Evolutionary conservation across 352 stramenopile species (phyloP).

Genomic region (Pythium phragmitis): DNA sequence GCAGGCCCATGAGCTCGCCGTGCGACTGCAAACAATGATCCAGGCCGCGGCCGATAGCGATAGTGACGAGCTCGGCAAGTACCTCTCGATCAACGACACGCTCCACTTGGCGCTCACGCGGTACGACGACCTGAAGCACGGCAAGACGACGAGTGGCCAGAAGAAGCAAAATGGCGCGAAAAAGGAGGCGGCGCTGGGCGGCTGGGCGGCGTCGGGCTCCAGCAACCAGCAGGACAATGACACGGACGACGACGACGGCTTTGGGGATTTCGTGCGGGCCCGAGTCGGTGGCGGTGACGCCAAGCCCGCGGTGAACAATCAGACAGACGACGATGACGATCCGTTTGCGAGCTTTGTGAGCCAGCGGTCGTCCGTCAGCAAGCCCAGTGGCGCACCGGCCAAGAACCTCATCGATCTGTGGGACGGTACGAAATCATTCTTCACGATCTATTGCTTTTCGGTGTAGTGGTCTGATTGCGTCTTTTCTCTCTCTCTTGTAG

Average conservation of each 20-base stretch:
- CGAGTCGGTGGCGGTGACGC: slow-evolving; percentile 30
- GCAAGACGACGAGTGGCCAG: slow-evolving; percentile 13
- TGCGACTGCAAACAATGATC: slow-evolving; percentile 64
- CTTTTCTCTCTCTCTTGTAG: slow-evolving; percentile 13
- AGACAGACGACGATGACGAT: slow-evolving; percentile 50
- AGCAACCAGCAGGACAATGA: slow-evolving; percentile 33
- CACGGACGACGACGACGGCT: slow-evolving; percentile 51
- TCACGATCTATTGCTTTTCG: neutral
- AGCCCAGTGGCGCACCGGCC: slow-evolving; percentile 29
- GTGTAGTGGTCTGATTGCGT: neutral
- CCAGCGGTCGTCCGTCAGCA: slow-evolving; percentile 30
- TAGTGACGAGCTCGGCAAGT: slow-evolving; percentile 61
- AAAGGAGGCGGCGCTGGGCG: slow-evolving; percentile 9
- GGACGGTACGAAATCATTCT: slow-evolving; percentile 36
- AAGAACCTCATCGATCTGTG: slow-evolving; percentile 69
- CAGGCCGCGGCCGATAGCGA: slow-evolving; percentile 53
- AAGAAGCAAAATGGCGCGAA: slow-evolving; percentile 23
- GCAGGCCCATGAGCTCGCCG: slow-evolving; percentile 59
- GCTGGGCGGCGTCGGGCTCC: neutral
- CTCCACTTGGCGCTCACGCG: slow-evolving; percentile 56
- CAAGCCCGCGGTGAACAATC: slow-evolving; percentile 28
- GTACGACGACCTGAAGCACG: slow-evolving; percentile 43
- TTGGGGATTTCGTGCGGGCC: slow-evolving; percentile 58
- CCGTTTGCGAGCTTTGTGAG: slow-evolving; percentile 65
- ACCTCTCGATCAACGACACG: slow-evolving; percentile 69